Base-by-base conservation (phyloP, 2,329 filamentous ascomycete species). In the Colletotrichum falcatum region DNA sequence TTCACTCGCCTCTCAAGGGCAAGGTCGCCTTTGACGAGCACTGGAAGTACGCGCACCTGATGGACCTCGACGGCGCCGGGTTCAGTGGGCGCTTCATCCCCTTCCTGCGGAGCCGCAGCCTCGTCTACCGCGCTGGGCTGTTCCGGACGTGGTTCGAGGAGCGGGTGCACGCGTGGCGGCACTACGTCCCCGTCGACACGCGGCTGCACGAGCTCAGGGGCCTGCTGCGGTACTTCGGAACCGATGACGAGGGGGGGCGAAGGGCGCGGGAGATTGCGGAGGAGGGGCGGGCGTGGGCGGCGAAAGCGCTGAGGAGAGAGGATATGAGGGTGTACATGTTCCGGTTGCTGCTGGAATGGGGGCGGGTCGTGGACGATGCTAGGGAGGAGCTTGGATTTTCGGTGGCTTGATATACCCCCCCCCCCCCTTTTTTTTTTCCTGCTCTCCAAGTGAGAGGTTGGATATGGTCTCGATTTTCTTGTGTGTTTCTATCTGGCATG, bases 321-420 rank as follows among this genome's bases (percentile, higher is more conserved):
- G 92, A 94, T 75, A 92, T 92, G 88, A 90, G 93, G 78, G 85
- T 94, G 11, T 94, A 94, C 76, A 85, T 93, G 79, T 94, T 94
- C 75, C 81, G 92, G 48, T 76, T 94, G 73, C 77, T 94, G 75
- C 78, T 94, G 39, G 92, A 94, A 80, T 94, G 91, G 89, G 90
- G 85, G 0, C 80, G 91, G 69, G 75, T 92, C 20, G 86, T 89
- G 20, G 85, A 90, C 79, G 90, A 92, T 75, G 73, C 80, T 35
- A 76, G 84, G 70, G 83, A 84, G 33, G 74, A 77, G 12, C 68
- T 82, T 60, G 77, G 78, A 8, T 83, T 82, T 56, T 33, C 51
- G 26, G 23, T 39, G 51, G 51, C 20, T 44, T 72, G 66, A 72
- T 70, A 62, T 46, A 62, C 33, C 60, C 60, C 60, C 7, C 18